Percentiles rank a stretch among this genome's conserved stretches.
phyloP scores from a whole-genome alignment of 2,329 filamentous ascomycete species.

The Penicillium sp. region DNA sequence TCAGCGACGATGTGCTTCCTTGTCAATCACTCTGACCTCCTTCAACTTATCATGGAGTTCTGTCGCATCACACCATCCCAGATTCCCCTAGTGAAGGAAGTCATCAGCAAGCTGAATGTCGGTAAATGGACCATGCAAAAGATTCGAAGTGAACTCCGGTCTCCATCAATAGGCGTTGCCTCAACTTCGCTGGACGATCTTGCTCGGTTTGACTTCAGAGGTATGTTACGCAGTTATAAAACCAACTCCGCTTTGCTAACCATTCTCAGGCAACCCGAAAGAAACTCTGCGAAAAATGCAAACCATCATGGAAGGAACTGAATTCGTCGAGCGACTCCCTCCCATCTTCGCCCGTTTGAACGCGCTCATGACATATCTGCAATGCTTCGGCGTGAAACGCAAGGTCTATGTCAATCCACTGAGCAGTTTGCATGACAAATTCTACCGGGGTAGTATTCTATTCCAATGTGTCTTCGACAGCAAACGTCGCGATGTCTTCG shows the following conservation, averaged over 20 bases:
- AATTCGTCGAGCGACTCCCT: constrained; percentile 56
- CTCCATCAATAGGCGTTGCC: constrained; percentile 78
- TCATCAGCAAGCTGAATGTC: constrained; percentile 85
- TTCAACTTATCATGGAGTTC: constrained; percentile 87
- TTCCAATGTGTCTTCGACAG: constrained; percentile 94
- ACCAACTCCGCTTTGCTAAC: constrained; percentile 55
- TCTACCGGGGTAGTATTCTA: constrained; percentile 82
- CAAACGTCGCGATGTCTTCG: constrained; percentile 78
- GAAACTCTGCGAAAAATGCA: constrained; percentile 70
- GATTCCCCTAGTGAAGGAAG: constrained; percentile 75
- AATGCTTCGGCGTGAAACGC: constrained; percentile 72
- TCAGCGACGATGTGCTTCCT: constrained; percentile 82
- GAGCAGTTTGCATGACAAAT: constrained; percentile 86
- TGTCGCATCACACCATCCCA: constrained; percentile 76
- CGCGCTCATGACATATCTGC: constrained; percentile 75
- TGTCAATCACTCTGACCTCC: constrained; percentile 82
- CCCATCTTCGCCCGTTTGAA: constrained; percentile 75
- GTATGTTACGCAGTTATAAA: constrained; percentile 52
- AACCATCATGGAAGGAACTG: constrained; percentile 58
- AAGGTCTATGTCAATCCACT: constrained; percentile 86
- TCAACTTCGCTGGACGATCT: constrained; percentile 91
- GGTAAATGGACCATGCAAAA: constrained; percentile 80
- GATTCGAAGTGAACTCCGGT: constrained; percentile 79
- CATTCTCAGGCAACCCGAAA: constrained; percentile 67
- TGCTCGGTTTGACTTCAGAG: constrained; percentile 86